These are phyloP conservation scores for Phytopythium boreale DNA, from an alignment of 352 stramenopile genomes.

Conservation along the genomic window DNA sequence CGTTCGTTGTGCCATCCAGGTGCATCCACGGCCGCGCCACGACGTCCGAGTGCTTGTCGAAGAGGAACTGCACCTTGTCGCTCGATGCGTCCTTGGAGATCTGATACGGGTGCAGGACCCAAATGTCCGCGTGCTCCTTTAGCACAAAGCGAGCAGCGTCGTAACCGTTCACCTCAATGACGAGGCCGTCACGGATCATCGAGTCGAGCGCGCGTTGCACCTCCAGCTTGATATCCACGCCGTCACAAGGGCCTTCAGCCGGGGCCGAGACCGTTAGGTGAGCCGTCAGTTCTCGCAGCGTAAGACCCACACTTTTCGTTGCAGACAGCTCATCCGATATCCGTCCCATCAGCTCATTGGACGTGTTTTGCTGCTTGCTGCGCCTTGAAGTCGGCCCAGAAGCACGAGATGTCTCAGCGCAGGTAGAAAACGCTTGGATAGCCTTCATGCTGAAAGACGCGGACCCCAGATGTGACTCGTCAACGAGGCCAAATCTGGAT, in stretches of 20 bases:
- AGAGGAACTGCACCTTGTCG: constrained; percentile 67
- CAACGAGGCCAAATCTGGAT: constrained; percentile 28
- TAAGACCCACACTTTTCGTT: constrained; percentile 16
- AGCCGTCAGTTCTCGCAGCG: constrained; percentile 20
- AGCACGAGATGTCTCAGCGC: background rate
- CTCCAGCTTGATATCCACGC: background rate
- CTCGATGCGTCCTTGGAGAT: constrained; percentile 38
- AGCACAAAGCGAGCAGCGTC: constrained; percentile 50
- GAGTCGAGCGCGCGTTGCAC: constrained; percentile 35
- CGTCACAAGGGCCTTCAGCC: background rate
- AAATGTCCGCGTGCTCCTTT: constrained; percentile 41
- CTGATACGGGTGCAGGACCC: constrained; percentile 58
- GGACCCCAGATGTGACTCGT: constrained; percentile 1
- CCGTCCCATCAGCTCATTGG: constrained; percentile 10
- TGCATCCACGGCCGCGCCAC: constrained; percentile 71
- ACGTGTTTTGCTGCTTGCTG: background rate
- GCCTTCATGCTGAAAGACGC: constrained; percentile 14
- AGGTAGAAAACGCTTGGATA: constrained; percentile 44
- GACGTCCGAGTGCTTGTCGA: constrained; percentile 56
- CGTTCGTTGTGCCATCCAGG: constrained; percentile 67
- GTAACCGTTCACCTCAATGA: constrained; percentile 69
- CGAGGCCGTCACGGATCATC: constrained; percentile 30
- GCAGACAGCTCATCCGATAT: constrained; percentile 17
- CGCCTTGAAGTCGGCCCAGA: constrained; percentile 4
- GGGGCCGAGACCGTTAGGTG: constrained; percentile 9